A percentile compares a stretch with the other conserved stretches of the same genome.
phyloP scores from a whole-genome alignment of 1,284 basidiomycete genomes.

The Xerocomus amazonicus region DNA sequence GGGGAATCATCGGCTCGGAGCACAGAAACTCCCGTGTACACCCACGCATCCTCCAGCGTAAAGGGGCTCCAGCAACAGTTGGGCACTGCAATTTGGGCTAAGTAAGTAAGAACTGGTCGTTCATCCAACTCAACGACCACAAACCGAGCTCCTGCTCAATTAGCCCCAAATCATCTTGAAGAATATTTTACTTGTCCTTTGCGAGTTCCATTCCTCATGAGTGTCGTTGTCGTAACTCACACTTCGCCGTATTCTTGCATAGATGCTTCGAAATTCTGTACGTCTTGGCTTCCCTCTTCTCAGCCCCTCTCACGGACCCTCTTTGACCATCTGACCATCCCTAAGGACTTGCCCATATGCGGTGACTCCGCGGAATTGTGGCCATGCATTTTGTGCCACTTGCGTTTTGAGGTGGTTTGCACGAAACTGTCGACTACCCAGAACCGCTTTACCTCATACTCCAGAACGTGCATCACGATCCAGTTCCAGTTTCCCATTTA shows the following conservation, averaged over 20 bases:
- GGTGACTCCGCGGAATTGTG: slow-evolving; percentile 53
- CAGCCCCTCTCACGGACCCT: slow-evolving; percentile 5
- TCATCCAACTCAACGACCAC: slow-evolving; percentile 37
- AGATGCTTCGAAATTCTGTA: slow-evolving; percentile 44
- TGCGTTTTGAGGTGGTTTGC: slow-evolving; percentile 70
- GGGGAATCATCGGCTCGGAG: not conserved
- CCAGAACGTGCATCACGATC: slow-evolving; percentile 48
- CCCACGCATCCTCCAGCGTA: slow-evolving; percentile 3
- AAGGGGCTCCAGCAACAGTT: slow-evolving; percentile 38
- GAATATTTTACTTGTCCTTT: slow-evolving; percentile 46
- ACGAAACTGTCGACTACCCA: slow-evolving; percentile 61
- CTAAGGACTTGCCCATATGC: slow-evolving; percentile 54
- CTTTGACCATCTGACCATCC: slow-evolving; percentile 29
- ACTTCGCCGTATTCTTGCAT: slow-evolving; percentile 2
- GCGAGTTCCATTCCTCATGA: slow-evolving; percentile 14
- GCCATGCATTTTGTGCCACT: slow-evolving; percentile 62
- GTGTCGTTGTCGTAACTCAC: slow-evolving; percentile 11
- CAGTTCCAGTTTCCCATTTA: slow-evolving; percentile 54
- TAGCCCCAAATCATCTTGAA: slow-evolving; percentile 48
- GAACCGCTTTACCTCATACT: slow-evolving; percentile 47
- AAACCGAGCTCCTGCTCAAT: slow-evolving; percentile 32
- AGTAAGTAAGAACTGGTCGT: too few species aligned
- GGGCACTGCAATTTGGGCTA: slow-evolving; percentile 34
- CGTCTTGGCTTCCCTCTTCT: slow-evolving; percentile 13
- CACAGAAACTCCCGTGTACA: not conserved